Evolutionary conservation across 192 early-diverging fungal species (phyloP).

Genomic region (Gamsiella multidivaricata): DNA sequence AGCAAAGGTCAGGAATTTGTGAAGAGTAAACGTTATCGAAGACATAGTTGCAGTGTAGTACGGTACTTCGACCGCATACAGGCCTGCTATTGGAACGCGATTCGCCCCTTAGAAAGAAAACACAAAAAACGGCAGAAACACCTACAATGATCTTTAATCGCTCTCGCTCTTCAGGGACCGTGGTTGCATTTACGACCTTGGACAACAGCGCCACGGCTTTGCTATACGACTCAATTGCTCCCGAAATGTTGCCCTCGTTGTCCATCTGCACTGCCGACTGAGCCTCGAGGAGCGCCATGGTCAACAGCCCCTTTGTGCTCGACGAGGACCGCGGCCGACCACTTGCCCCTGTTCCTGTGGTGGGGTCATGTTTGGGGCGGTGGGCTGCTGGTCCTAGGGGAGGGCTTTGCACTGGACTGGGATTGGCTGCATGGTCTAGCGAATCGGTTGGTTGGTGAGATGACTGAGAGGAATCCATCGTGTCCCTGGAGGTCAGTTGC

Average conservation of each 20-base stretch:
- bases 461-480: conserved; percentile 1
- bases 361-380: neutral
- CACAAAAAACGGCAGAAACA: neutral
- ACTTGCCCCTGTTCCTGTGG: conserved; percentile 2
- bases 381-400: neutral
- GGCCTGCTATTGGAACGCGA: neutral
- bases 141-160: conserved; percentile 38
- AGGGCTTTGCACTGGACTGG: neutral
- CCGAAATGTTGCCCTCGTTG: conserved; percentile 11
- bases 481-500: neutral
- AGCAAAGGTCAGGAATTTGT: conserved; percentile 1
- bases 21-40: neutral
- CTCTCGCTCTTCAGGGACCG: conserved; percentile 17
- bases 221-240: conserved; percentile 25
- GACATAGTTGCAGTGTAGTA: neutral
- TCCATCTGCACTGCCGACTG: conserved; percentile 45
- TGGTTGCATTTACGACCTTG: conserved; percentile 21
- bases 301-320: conserved; percentile 18
- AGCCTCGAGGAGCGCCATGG: conserved; percentile 37
- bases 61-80: no score
- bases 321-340: conserved; percentile 17
- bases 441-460: neutral
- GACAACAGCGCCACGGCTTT: conserved; percentile 18
- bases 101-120: neutral
- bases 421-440: neutral